phyloP scores from a whole-genome alignment of 306 rosid genomes.

The Sicyos edulis region DNA sequence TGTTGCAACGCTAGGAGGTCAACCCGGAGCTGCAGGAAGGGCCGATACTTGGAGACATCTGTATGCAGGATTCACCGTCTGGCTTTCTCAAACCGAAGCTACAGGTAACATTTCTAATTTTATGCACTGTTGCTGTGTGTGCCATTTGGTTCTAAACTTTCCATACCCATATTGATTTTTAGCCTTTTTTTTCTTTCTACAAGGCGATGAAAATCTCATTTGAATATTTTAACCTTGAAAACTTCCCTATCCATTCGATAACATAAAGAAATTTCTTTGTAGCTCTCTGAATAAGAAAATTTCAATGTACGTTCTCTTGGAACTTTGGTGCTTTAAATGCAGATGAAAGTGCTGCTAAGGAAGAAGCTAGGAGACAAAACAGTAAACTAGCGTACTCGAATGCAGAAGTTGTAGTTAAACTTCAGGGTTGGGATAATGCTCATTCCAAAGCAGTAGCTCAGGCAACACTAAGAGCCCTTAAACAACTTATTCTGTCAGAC shows the following conservation, averaged over 20 bases:
- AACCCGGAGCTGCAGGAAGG: slow-evolving; percentile 56
- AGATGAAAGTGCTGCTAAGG: slow-evolving; percentile 83
- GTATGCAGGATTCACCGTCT: slow-evolving; percentile 76
- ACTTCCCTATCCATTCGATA: background rate
- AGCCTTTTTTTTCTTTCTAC: background rate
- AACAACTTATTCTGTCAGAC: slow-evolving; percentile 71
- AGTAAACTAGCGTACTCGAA: slow-evolving; percentile 55
- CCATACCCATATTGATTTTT: slow-evolving; percentile 7
- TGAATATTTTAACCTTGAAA: background rate
- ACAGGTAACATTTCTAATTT: slow-evolving; percentile 31
- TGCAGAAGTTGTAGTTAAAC: slow-evolving; percentile 72
- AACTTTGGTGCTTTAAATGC: slow-evolving; percentile 25
- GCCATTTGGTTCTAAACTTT: slow-evolving; percentile 13
- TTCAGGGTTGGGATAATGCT: slow-evolving; percentile 79
- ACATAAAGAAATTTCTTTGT: background rate
- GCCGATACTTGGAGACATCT: slow-evolving; percentile 76
- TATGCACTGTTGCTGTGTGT: background rate
- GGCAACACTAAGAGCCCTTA: slow-evolving; percentile 81
- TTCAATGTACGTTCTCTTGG: background rate
- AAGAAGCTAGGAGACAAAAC: slow-evolving; percentile 70
- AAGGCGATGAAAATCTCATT: background rate
- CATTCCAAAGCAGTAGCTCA: slow-evolving; percentile 68
- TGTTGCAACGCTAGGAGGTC: slow-evolving; percentile 72
- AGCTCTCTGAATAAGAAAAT: background rate
- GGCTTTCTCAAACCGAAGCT: slow-evolving; percentile 86